Base-by-base conservation (phyloP, 306 rosid species). In the Inga laurina region DNA sequence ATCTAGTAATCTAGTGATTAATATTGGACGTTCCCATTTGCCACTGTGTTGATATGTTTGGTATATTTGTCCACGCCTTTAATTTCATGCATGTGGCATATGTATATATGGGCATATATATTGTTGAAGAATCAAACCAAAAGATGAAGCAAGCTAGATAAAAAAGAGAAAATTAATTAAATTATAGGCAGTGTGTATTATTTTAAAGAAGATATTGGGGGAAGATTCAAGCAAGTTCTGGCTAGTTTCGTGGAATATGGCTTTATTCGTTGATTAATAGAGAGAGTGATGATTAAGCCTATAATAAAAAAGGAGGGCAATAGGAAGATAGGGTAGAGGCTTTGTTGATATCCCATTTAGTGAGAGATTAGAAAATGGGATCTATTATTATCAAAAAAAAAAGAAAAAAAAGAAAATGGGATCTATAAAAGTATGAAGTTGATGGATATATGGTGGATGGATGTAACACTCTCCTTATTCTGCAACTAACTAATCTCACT, bases 391-490 rank as follows among this genome's bases (percentile, higher is more conserved):
- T n/a, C n/a, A n/a, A n/a, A n/a, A n/a, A n/a, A n/a, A n/a, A n/a
- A n/a, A n/a, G n/a, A n/a, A n/a, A n/a, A n/a, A n/a, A n/a, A n/a
- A 56, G 70, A 49, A 73, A 87, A 56, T 62, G 64, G 37, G 84
- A 78, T 84, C 79, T 70, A 68, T 49, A 61, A 79, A n/a, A 82
- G 77, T 71, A 82, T 69, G 61, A 82, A 75, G 77, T 75, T 79
- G 62, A 84, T 62, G 9, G 61, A 54, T 54, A 84, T 62, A 3
- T n/a, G 61, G 19, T 18, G 27, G 59, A 52, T 52, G 27, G 61
- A 52, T 52, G 80, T 64, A 75, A 74, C 81, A 80, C 81, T 68
- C 81, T 74, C 79, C 76, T 78, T 81, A 61, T 74, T 87, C 79
- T 77, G 57, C 83, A 82, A 76, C 81, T 16, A 49, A 49, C 54